A percentile compares a stretch with the other conserved stretches of the same genome.
phyloP scores from a whole-genome alignment of 495 filamentous ascomycete genomes.

The Articulospora tetracladia region DNA sequence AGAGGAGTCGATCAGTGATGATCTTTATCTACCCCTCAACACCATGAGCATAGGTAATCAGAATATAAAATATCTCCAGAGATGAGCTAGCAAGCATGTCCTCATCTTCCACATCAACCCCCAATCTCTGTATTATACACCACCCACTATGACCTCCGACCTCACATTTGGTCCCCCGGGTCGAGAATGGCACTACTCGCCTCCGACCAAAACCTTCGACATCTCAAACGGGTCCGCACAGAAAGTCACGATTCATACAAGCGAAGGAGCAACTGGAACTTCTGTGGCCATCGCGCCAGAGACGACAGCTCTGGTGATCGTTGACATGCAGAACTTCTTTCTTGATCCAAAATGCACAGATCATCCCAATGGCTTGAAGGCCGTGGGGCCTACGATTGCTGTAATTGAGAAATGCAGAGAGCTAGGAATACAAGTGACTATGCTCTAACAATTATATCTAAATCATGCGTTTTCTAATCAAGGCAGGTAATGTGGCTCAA shows the following conservation, averaged over 20 bases:
- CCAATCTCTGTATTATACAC: background rate
- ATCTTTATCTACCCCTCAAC: background rate
- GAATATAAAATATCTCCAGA: background rate
- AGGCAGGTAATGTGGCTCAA: slow-evolving; percentile 52
- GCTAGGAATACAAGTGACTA: slow-evolving; percentile 38
- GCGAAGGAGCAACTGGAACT: slow-evolving; percentile 13
- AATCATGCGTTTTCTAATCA: background rate
- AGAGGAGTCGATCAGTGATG: background rate
- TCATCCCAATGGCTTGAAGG: slow-evolving; percentile 32
- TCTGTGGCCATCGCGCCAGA: slow-evolving; percentile 38
- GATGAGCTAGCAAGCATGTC: background rate
- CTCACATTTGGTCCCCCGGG: slow-evolving; percentile 18
- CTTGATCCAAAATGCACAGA: slow-evolving; percentile 35
- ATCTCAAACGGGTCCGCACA: slow-evolving; percentile 4
- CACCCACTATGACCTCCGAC: slow-evolving; percentile 9
- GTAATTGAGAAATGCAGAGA: slow-evolving; percentile 32
- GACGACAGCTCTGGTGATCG: slow-evolving; percentile 47
- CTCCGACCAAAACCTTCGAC: slow-evolving; percentile 12
- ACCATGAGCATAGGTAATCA: background rate
- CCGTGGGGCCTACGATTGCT: slow-evolving; percentile 31
- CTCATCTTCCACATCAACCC: background rate
- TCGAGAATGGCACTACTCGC: slow-evolving; percentile 17
- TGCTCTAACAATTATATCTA: background rate
- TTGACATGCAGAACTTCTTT: slow-evolving; percentile 65
- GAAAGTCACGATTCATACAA: slow-evolving; percentile 13